phyloP scores from a whole-genome alignment of 2,329 filamentous ascomycete species.

The Rhexocercosporidium sp. region DNA sequence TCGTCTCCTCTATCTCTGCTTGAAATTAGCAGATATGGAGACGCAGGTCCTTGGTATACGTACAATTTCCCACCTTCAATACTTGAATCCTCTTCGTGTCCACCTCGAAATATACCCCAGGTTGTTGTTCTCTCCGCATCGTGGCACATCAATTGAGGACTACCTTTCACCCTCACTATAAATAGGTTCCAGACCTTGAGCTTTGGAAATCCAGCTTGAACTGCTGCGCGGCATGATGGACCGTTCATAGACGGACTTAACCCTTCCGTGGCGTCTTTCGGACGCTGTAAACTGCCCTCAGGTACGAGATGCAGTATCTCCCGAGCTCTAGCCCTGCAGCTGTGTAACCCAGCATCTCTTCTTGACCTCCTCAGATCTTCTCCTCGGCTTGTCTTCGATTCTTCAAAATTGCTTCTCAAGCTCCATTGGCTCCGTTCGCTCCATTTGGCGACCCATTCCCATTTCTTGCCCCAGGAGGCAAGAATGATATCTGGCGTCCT shows the following conservation, averaged over 20 bases:
- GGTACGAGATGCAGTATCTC: no score
- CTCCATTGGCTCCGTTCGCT: constrained; percentile 14
- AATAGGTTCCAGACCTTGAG: constrained; percentile 7
- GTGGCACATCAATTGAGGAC: neutral
- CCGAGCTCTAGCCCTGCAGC: no score
- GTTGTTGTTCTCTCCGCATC: neutral
- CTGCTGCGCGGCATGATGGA: neutral
- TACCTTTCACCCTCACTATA: neutral
- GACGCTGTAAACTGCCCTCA: no score
- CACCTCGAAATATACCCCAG: no score
- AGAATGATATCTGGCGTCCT: constrained; percentile 35
- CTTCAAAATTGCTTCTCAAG: neutral
- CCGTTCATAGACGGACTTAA: neutral
- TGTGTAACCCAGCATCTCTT: neutral
- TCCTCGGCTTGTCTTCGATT: neutral
- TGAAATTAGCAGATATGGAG: neutral
- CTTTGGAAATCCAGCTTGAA: neutral
- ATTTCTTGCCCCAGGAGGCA: constrained; percentile 22
- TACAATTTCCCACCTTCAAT: neutral
- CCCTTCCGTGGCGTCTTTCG: neutral
- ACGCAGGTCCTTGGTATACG: neutral
- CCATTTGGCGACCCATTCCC: constrained; percentile 11
- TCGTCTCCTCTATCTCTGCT: neutral
- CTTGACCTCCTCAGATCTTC: neutral
- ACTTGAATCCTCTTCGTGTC: no score